These are phyloP conservation scores for Saxophila tyrrhenica DNA, from an alignment of 495 filamentous ascomycete genomes.

Conservation along the genomic window DNA sequence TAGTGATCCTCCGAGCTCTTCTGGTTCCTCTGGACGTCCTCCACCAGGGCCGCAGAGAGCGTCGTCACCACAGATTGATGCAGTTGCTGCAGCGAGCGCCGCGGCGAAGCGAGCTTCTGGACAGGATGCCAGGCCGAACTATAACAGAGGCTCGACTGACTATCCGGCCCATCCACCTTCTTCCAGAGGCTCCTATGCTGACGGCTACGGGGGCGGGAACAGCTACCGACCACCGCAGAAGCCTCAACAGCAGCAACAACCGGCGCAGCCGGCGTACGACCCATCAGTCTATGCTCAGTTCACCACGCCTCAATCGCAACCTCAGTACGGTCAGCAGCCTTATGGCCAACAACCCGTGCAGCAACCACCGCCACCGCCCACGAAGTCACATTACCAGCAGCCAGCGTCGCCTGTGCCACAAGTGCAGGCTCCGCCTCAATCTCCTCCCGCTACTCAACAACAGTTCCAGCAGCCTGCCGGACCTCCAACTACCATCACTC, in stretches of 20 bases:
- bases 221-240: conserved; percentile 1
- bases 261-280: conserved; percentile 21
- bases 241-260: conserved; percentile 10
- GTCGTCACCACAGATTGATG: conserved; percentile 34
- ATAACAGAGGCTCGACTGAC: conserved; percentile 36
- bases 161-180: conserved; percentile 21
- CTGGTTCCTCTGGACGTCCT: conserved; percentile 27
- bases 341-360: neutral
- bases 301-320: neutral
- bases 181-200: conserved; percentile 6
- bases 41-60: conserved; percentile 31
- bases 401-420: conserved; percentile 25
- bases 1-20: conserved; percentile 10
- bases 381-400: conserved; percentile 36
- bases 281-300: conserved; percentile 23
- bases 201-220: conserved; percentile 9
- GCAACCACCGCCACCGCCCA: conserved; percentile 24
- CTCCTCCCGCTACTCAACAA: conserved; percentile 7
- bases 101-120: conserved; percentile 30
- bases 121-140: conserved; percentile 22
- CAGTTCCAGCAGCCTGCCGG: conserved; percentile 23
- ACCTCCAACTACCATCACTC: conserved; percentile 45
- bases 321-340: conserved; percentile 11
- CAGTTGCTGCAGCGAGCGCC: conserved; percentile 35
- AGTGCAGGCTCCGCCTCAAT: conserved; percentile 23